Evolutionary conservation across 352 stramenopile genomes (phyloP).

Genomic region (Halophytophthora polymorphica): DNA sequence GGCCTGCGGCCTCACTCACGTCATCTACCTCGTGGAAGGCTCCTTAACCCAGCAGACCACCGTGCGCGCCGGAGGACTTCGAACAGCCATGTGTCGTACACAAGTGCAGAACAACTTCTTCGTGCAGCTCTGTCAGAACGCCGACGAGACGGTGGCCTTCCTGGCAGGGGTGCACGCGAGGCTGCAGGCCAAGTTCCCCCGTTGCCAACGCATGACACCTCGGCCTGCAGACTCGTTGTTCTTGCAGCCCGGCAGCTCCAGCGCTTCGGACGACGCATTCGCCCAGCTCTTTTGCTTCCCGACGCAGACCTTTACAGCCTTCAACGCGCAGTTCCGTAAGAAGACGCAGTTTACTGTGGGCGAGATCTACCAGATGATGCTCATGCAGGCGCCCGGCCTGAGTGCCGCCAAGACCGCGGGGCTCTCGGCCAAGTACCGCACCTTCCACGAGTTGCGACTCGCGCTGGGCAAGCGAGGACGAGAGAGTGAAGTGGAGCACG

Average conservation of each 20-base stretch:
- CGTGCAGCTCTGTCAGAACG: constrained; percentile 70
- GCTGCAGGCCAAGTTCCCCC: constrained; percentile 55
- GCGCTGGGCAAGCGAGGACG: constrained; percentile 32
- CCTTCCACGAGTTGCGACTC: constrained; percentile 43
- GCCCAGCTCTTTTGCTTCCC: constrained; percentile 44
- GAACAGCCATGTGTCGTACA: constrained; percentile 74
- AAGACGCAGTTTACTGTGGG: constrained; percentile 64
- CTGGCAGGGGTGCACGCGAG: constrained; percentile 61
- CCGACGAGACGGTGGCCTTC: constrained; percentile 77
- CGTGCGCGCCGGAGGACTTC: constrained; percentile 49
- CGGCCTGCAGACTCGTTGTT: constrained; percentile 13
- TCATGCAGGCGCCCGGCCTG: constrained; percentile 66
- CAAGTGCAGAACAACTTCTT: constrained; percentile 85
- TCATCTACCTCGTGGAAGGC: constrained; percentile 85
- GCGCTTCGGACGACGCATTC: constrained; percentile 13
- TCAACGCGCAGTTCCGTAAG: constrained; percentile 78
- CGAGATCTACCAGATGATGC: constrained; percentile 83
- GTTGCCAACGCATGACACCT: background rate
- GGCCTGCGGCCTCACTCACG: constrained; percentile 62
- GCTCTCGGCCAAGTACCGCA: constrained; percentile 40
- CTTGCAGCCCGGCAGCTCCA: constrained; percentile 4
- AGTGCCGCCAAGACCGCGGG: constrained; percentile 53
- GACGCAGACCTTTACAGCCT: constrained; percentile 43
- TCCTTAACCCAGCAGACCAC: constrained; percentile 73
- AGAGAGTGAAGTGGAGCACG: constrained; percentile 36